Evolutionary conservation across 1,284 basidiomycete species (phyloP).

Genomic region (Filobasidium uniguttulatum): DNA sequence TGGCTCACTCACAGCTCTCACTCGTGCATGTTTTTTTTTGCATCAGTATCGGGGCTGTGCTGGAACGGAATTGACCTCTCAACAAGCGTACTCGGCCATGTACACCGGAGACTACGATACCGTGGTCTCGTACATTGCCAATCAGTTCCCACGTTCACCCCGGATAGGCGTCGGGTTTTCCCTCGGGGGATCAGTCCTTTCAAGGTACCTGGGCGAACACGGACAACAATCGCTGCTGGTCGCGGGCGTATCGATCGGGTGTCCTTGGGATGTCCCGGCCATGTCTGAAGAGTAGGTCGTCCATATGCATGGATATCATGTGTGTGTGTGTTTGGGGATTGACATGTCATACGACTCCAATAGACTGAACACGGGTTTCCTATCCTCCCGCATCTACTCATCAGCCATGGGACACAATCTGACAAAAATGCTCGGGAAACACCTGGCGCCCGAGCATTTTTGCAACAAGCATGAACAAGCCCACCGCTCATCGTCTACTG

Average conservation of each 20-base stretch:
- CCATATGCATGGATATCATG: no score
- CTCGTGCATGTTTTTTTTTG: neutral
- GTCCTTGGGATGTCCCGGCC: slow-evolving; percentile 38
- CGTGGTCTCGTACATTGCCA: slow-evolving; percentile 61
- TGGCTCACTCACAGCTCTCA: neutral
- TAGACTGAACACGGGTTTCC: slow-evolving; percentile 47
- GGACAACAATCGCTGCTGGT: slow-evolving; percentile 59
- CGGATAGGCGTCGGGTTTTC: slow-evolving; percentile 84
- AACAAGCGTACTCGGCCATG: slow-evolving; percentile 67
- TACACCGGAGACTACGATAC: slow-evolving; percentile 75
- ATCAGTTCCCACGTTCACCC: slow-evolving; percentile 62
- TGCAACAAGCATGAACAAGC: slow-evolving; percentile 26
- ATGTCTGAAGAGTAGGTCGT: slow-evolving; percentile 25
- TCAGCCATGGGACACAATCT: slow-evolving; percentile 71
- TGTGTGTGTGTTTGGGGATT: neutral
- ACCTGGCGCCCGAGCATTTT: slow-evolving; percentile 44
- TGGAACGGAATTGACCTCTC: slow-evolving; percentile 54
- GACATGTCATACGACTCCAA: neutral
- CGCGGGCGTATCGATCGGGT: slow-evolving; percentile 64
- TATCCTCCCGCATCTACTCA: slow-evolving; percentile 63
- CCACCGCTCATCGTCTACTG: slow-evolving; percentile 8
- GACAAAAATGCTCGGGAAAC: slow-evolving; percentile 49
- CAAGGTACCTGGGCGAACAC: slow-evolving; percentile 82
- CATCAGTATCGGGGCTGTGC: slow-evolving; percentile 40
- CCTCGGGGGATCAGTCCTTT: slow-evolving; percentile 80